phyloP scores from a whole-genome alignment of 495 filamentous ascomycete species.

The Friedmanniomyces endolithicus region DNA sequence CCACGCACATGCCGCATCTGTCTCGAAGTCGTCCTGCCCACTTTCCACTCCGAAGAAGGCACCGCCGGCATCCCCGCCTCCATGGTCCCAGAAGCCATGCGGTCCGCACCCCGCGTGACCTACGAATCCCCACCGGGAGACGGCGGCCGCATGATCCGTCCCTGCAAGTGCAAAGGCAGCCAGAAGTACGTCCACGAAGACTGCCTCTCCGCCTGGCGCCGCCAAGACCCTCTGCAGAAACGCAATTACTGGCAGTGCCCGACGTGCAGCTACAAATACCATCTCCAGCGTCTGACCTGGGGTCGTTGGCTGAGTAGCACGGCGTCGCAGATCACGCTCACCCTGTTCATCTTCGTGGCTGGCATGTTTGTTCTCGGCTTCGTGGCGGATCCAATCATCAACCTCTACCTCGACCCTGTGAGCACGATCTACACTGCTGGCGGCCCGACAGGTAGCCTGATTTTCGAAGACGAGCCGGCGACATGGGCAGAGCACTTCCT shows the following conservation, averaged over 20 bases:
- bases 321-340: conserved; percentile 49
- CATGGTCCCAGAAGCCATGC: conserved; percentile 46
- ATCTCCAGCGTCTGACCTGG: conserved; percentile 64
- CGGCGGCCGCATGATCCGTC: conserved; percentile 69
- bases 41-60: conserved; percentile 52
- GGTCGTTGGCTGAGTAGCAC: conserved; percentile 60
- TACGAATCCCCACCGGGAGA: conserved; percentile 56
- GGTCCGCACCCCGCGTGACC: conserved; percentile 47
- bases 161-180: conserved; percentile 85
- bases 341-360: conserved; percentile 52
- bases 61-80: conserved; percentile 18
- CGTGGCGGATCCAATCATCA: conserved; percentile 84
- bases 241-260: conserved; percentile 77
- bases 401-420: conserved; percentile 68
- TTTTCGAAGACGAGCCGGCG: conserved; percentile 34
- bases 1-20: conserved; percentile 84
- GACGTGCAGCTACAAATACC: conserved; percentile 78
- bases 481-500: conserved; percentile 72
- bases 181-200: conserved; percentile 90
- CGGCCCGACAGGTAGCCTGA: conserved; percentile 13
- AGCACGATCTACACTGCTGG: conserved; percentile 35
- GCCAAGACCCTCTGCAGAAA: conserved; percentile 52
- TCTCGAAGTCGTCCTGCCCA: conserved; percentile 69
- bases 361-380: conserved; percentile 75
- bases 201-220: conserved; percentile 81